These are phyloP conservation scores for Zymoseptoria brevis DNA, from an alignment of 2,329 filamentous ascomycete genomes.

Conservation along the genomic window DNA sequence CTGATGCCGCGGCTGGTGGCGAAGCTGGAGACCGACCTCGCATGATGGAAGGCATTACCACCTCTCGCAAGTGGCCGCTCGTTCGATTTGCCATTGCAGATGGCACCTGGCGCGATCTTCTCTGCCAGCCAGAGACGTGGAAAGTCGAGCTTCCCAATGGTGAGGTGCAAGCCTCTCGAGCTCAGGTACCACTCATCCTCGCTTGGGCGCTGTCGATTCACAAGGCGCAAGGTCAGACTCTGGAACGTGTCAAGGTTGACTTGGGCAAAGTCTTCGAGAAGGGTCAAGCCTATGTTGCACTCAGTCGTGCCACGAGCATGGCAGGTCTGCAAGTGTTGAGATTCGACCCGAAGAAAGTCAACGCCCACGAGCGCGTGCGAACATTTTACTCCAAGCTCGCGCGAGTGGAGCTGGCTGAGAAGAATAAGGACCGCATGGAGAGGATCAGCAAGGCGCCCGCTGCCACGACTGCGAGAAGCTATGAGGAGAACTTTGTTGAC, in stretches of 20 bases:
- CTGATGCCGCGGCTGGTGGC: slow-evolving; percentile 18
- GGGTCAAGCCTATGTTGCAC: slow-evolving; percentile 92
- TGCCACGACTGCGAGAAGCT: slow-evolving; percentile 21
- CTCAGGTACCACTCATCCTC: slow-evolving; percentile 70
- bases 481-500: slow-evolving; percentile 26
- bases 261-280: slow-evolving; percentile 90
- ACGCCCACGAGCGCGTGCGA: slow-evolving; percentile 83
- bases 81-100: slow-evolving; percentile 77
- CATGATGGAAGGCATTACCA: slow-evolving; percentile 45
- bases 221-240: slow-evolving; percentile 92
- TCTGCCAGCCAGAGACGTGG: slow-evolving; percentile 85
- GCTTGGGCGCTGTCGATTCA: slow-evolving; percentile 97
- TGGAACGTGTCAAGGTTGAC: slow-evolving; percentile 91
- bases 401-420: slow-evolving; percentile 50
- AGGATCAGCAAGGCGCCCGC: slow-evolving; percentile 22
- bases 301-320: slow-evolving; percentile 85
- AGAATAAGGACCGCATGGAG: slow-evolving; percentile 29
- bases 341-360: slow-evolving; percentile 85
- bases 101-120: slow-evolving; percentile 64
- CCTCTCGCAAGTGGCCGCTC: slow-evolving; percentile 62
- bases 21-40: slow-evolving; percentile 34
- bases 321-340: slow-evolving; percentile 77
- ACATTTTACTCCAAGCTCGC: slow-evolving; percentile 79
- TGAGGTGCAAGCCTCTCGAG: slow-evolving; percentile 80
- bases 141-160: slow-evolving; percentile 95